Base-by-base conservation (phyloP, 1,284 basidiomycete species). In the Hemileia vastatrix region DNA sequence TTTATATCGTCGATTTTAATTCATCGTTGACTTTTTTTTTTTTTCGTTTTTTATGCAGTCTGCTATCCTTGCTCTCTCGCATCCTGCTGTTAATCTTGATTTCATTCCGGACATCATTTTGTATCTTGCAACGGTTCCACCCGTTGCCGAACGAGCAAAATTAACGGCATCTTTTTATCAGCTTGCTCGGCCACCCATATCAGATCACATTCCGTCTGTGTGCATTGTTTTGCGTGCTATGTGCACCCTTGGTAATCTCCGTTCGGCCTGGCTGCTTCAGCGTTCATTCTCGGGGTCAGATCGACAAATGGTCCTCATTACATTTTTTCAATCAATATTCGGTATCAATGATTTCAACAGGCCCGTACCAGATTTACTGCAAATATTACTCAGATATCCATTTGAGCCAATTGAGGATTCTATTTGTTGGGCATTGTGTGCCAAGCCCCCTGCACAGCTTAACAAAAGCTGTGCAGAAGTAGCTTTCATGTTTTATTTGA, bases 41-140 rank as follows among this genome's bases (percentile, higher is more conserved):
- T n/a, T n/a, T 32, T 56, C 6, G 31, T 32, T 53, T 31, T 32
- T 11, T 21, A 27, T 19, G 5, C 44, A 59, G 57, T 3, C 33
- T 32, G 58, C 58, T 40, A 60, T 60, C 13, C 58, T 43, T 23
- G 53, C 9, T 21, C 31, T 60, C 36, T 52, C 51, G 15, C 43
- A 45, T 45, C 58, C 58, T 5, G 36, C 27, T 13, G 50, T 60
- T 36, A 52, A 50, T 27, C 58, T 51, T 1, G 58, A 60, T 54
- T 60, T 60, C 21, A 8, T 60, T n/a, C 58, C 58, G n/a, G 58
- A 60, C 24, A 60, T 60, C 58, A 60, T 60, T 18, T 24, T 19
- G 11, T 44, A 50, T 36, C 43, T 60, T 18, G 58, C 58, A 11
- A 60, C 58, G 1, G 43, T 52, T 31, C 58, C 58, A n/a, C 50